These are phyloP conservation scores for Colletotrichum plurivorum DNA, from an alignment of 2,329 filamentous ascomycete genomes.

Conservation along the genomic window DNA sequence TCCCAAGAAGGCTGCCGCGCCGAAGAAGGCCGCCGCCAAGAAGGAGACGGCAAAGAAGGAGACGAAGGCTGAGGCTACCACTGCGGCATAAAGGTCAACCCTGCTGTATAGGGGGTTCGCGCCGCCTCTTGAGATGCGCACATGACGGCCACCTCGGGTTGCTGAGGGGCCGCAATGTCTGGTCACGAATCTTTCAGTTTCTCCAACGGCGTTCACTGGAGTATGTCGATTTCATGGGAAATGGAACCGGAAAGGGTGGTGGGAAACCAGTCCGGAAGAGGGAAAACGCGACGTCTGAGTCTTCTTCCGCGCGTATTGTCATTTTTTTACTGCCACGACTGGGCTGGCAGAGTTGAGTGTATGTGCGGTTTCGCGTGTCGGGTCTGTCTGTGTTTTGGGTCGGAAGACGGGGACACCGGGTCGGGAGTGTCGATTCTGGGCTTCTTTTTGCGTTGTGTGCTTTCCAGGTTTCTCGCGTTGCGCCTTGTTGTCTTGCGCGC, in stretches of 20 bases:
- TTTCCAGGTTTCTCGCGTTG: slow-evolving; percentile 12
- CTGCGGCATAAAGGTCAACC: slow-evolving; percentile 28
- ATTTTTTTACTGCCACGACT: slow-evolving; percentile 5
- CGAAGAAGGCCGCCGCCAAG: slow-evolving; percentile 61
- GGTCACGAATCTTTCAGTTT: slow-evolving; percentile 37
- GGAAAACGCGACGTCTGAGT: slow-evolving; percentile 26
- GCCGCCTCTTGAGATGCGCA: background rate
- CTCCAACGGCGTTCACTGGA: slow-evolving; percentile 39
- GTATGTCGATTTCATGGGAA: slow-evolving; percentile 35
- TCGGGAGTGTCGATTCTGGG: slow-evolving; percentile 15
- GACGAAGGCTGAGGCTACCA: slow-evolving; percentile 36
- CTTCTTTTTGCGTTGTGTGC: slow-evolving; percentile 7
- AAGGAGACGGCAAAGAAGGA: slow-evolving; percentile 55
- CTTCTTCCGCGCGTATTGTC: slow-evolving; percentile 11
- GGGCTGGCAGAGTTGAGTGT: background rate
- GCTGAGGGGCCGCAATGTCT: slow-evolving; percentile 21
- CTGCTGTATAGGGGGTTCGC: background rate
- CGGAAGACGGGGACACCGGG: slow-evolving; percentile 8
- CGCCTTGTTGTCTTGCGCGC: slow-evolving; percentile 8
- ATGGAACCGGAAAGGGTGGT: slow-evolving; percentile 28
- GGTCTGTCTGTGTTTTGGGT: slow-evolving; percentile 6
- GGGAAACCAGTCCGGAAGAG: slow-evolving; percentile 30
- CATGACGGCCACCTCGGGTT: slow-evolving; percentile 2
- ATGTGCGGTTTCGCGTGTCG: background rate
- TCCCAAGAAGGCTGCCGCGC: slow-evolving; percentile 59